Conservation (phyloP, 305 asterid species). For the Solanum hybrid region DNA sequence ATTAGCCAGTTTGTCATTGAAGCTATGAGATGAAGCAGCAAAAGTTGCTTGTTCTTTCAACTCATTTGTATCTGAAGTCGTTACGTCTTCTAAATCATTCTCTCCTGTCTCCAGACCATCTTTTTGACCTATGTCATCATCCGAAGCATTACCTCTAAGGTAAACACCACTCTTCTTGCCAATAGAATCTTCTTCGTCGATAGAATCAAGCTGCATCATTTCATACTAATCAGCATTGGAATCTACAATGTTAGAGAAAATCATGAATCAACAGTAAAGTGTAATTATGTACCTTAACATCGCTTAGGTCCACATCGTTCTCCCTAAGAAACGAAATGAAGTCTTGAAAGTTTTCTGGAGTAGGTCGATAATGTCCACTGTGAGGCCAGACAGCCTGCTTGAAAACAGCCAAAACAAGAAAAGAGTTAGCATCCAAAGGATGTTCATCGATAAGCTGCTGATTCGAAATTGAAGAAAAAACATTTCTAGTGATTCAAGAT, state of each 20-base stretch:
- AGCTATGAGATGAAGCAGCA: conserved; percentile 11
- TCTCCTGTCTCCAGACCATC: conserved; percentile 7
- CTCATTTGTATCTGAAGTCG: neutral
- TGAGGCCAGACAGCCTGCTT: conserved; percentile 62
- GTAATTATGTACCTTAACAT: conserved; percentile 40
- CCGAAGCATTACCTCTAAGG: conserved; percentile 36
- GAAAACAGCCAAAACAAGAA: neutral
- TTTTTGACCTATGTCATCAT: conserved; percentile 27
- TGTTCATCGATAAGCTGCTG: neutral
- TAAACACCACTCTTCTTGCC: conserved; percentile 22
- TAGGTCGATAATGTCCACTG: conserved; percentile 62
- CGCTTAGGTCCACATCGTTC: conserved; percentile 39
- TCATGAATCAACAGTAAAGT: neutral
- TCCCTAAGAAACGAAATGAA: conserved; percentile 42
- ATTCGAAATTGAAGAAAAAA: neutral
- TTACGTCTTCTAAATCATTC: neutral
- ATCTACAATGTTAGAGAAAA: neutral
- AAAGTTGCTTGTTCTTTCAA: conserved; percentile 6
- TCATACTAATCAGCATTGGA: conserved; percentile 1
- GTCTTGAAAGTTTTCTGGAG: conserved; percentile 57
- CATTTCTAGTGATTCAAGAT: neutral
- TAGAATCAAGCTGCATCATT: conserved; percentile 33
- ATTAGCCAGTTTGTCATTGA: conserved; percentile 17
- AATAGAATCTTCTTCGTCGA: conserved; percentile 28
- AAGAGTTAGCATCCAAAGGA: neutral